phyloP scores from a whole-genome alignment of 169 alveolate genomes.

The Plasmodium gallinaceum region DNA sequence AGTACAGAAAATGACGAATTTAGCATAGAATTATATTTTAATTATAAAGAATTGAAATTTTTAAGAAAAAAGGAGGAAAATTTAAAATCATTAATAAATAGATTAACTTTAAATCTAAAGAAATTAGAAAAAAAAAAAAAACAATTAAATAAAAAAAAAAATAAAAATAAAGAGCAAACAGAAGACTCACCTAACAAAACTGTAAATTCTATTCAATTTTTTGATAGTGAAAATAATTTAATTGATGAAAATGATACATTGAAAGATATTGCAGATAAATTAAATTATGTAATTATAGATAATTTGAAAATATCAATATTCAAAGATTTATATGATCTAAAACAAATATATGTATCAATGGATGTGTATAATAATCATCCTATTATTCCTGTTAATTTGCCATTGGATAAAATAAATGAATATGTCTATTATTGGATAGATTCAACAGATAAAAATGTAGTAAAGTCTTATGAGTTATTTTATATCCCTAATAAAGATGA shows the following conservation, averaged over 20 bases:
- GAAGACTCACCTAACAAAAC: not conserved
- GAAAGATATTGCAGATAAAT: conserved; percentile 29
- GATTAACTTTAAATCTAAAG: conserved; percentile 56
- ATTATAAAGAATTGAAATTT: conserved; percentile 51
- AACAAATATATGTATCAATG: conserved; percentile 72
- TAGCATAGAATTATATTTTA: conserved; percentile 50
- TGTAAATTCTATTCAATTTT: conserved; percentile 15
- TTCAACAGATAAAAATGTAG: conserved; percentile 6
- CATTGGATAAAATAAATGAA: conserved; percentile 19
- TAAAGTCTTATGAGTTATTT: conserved; percentile 42
- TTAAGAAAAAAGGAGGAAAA: conserved; percentile 69
- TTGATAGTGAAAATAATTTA: conserved; percentile 49
- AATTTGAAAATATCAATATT: conserved; percentile 35
- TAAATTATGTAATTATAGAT: conserved; percentile 51
- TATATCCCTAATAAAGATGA: conserved; percentile 53
- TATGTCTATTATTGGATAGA: conserved; percentile 48
- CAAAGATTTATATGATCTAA: conserved; percentile 40
- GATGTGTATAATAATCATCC: conserved; percentile 69
- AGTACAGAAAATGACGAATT: conserved; percentile 63
- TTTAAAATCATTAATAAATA: conserved; percentile 42
- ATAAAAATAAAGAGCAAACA: not conserved
- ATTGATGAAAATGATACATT: conserved; percentile 36
- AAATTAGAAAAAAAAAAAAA: conserved; percentile 43
- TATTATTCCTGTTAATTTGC: conserved; percentile 43
- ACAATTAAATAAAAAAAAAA: conserved; percentile 5